Evolutionary conservation across 805 yeast species (phyloP), one percentile per base, ranked within the genome.

Genomic region (Lipomyces sp.): DNA sequence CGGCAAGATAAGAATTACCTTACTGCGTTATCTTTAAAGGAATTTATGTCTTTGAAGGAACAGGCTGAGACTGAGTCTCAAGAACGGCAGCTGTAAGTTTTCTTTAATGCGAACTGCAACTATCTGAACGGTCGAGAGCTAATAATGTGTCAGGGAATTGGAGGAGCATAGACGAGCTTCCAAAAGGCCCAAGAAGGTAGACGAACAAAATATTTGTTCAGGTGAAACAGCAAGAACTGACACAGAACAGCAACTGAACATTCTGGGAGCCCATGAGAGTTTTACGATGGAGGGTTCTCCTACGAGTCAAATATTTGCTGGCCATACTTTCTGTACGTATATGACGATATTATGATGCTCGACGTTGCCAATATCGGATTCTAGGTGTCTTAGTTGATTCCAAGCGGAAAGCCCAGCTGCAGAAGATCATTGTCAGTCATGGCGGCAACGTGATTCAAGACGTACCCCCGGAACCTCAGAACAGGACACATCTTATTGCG

Each of bases 1-100:
- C 76, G 98, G 58, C 80, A 80, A 1, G 97, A 94, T 74, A 91
- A 91, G 73, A 80, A 81, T 57, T 84, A 85, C 81, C 54, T 29
- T 29, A 53, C 61, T 11, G 62, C 69, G 34, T 59, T 72, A 45
- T 72, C 62, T 45, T 51, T 66, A 45, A 55, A 60, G 50, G 68
- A 67, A 32, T 63, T 68, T 60, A 45, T 61, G 51, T 57, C 55
- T 2, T 63, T 73, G 60, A 61, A 66, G 6, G 69, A 71, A 39
- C 75, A 57, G 61, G 71, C 39, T 53, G 62, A 39, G 64, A 66
- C 45, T 66, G 84, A 64, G 71, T 77, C 2, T 59, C 77, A 0
- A 73, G 75, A 24, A 76, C 74, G 1, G 82, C 81, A 3, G 62
- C 88, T n/a, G 74, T 51, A 32, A 10, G n/a, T 13, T 51, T 29